Conservation (phyloP, 1,139 yeast species). For the Blastobotrys elegans region DNA sequence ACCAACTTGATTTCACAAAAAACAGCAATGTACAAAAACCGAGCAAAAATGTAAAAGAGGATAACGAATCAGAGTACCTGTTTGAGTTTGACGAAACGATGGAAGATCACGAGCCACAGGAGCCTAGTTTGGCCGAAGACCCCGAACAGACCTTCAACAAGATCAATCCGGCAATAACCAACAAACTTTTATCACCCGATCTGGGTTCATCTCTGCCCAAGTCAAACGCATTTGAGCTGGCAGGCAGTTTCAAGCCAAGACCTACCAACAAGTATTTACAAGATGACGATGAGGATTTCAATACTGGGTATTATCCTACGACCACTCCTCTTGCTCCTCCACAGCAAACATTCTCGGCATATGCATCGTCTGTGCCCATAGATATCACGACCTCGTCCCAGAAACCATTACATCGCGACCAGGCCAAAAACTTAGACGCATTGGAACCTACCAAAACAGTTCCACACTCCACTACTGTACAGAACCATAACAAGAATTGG, state of each 20-base stretch:
- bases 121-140: constrained; percentile 1
- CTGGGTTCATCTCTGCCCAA: constrained; percentile 18
- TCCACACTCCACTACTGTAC: not conserved
- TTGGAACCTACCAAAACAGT: not conserved
- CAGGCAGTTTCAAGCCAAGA: constrained; percentile 18
- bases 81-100: constrained; percentile 28
- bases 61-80: constrained; percentile 18
- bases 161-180: not conserved
- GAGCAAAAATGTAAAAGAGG: constrained; percentile 14
- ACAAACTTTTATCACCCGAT: constrained; percentile 16
- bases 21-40: constrained; percentile 6
- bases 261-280: constrained; percentile 16
- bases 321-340: not conserved
- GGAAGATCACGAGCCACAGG: not conserved
- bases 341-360: not conserved
- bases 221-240: constrained; percentile 3
- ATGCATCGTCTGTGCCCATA: constrained; percentile 25
- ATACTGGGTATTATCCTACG: not conserved
- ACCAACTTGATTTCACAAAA: not conserved
- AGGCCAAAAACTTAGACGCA: too few species aligned
- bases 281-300: constrained; percentile 9
- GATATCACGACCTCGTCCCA: constrained; percentile 6
- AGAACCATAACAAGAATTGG: not conserved
- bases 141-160: not conserved
- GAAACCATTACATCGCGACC: too few species aligned